A percentile compares a stretch with the other conserved stretches of the same genome.
These are phyloP conservation scores for Pelargonium myrrhifolium DNA, from an alignment of 441 rosid species.

Conservation along the genomic window DNA sequence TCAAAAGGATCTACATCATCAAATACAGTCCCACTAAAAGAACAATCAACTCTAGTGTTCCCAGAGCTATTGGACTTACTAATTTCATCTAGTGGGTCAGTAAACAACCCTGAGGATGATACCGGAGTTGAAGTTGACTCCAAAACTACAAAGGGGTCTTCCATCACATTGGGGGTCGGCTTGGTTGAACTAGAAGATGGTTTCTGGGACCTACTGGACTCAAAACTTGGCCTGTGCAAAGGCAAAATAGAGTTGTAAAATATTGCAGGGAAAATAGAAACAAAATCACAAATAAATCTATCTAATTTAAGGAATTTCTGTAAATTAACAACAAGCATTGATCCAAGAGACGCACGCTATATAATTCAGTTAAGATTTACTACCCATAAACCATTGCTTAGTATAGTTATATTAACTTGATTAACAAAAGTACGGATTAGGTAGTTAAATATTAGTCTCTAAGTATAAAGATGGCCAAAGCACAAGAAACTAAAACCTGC, in stretches of 20 bases:
- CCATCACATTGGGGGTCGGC: slow-evolving; percentile 36
- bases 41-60: slow-evolving; percentile 35
- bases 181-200: slow-evolving; percentile 35
- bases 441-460: too few species aligned
- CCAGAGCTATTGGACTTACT: slow-evolving; percentile 42
- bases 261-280: background rate
- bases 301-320: background rate
- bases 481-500: too few species aligned
- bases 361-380: background rate
- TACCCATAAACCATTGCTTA: background rate
- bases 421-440: too few species aligned
- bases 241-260: slow-evolving; percentile 3
- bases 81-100: slow-evolving; percentile 54
- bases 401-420: too few species aligned
- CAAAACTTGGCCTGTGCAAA: slow-evolving; percentile 52
- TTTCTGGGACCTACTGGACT: slow-evolving; percentile 40
- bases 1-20: slow-evolving; percentile 63
- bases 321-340: background rate
- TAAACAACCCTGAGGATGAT: slow-evolving; percentile 37
- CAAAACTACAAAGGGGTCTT: slow-evolving; percentile 63
- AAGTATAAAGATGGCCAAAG: too few species aligned
- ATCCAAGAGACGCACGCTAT: background rate
- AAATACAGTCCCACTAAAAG: slow-evolving; percentile 42
- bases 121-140: slow-evolving; percentile 45
- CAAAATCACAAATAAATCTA: background rate